Evolutionary conservation across 169 alveolate species (phyloP).

Genomic region (Theileria equi): DNA sequence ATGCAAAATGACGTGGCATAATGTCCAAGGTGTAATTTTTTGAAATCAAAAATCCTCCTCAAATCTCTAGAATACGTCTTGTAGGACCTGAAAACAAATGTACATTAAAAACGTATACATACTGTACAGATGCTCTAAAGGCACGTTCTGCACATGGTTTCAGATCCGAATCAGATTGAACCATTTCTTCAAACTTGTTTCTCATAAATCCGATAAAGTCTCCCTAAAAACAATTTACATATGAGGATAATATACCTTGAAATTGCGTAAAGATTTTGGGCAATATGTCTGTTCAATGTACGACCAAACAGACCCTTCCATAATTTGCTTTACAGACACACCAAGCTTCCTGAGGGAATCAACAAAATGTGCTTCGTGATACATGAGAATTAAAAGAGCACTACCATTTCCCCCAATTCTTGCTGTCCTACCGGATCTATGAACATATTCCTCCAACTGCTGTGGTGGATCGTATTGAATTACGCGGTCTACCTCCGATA

Average conservation of each 20-base stretch:
- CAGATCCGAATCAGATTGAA: conserved; percentile 21
- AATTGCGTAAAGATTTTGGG: conserved; percentile 44
- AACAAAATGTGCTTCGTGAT: conserved; percentile 50
- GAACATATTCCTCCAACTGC: conserved; percentile 89
- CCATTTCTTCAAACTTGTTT: conserved; percentile 43
- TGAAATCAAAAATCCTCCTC: conserved; percentile 53
- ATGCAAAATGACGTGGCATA: conserved; percentile 60
- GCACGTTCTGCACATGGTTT: conserved; percentile 24
- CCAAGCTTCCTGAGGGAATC: conserved; percentile 41
- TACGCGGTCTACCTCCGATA: conserved; percentile 87
- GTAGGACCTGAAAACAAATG: conserved; percentile 29
- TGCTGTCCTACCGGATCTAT: conserved; percentile 94
- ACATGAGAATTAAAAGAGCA: conserved; percentile 61
- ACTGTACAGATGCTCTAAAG: conserved; percentile 50
- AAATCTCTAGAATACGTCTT: conserved; percentile 51
- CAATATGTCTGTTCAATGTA: conserved; percentile 37
- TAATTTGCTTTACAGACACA: conserved; percentile 29
- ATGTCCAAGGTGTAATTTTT: conserved; percentile 59
- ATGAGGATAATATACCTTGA: conserved; percentile 18
- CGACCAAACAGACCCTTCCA: conserved; percentile 49
- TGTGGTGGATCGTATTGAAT: conserved; percentile 91
- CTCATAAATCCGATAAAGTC: conserved; percentile 47
- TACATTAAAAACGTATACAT: not conserved
- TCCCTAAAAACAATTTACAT: conserved; percentile 1
- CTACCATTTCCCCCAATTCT: conserved; percentile 75